These are phyloP conservation scores for Didymella keratinophila DNA, from an alignment of 2,329 filamentous ascomycete species.

Conservation along the genomic window DNA sequence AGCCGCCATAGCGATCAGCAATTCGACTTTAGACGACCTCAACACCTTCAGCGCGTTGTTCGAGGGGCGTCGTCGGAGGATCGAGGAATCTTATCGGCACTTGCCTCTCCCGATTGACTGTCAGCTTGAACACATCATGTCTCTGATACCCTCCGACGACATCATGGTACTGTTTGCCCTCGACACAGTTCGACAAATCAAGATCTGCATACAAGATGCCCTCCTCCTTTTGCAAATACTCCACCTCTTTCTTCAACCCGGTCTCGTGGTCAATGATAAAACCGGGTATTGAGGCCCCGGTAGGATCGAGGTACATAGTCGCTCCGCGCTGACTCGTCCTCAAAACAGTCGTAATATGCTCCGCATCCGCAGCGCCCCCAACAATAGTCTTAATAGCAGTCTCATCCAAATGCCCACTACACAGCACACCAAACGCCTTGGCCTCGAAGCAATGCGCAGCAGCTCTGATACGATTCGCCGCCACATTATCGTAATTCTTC, in stretches of 20 bases:
- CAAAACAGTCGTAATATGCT: conserved; percentile 46
- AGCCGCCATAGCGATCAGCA: too few relatives aligned
- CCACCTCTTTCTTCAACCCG: conserved; percentile 31
- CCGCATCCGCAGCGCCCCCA: conserved; percentile 37
- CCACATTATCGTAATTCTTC: conserved; percentile 62
- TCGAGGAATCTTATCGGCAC: conserved; percentile 37
- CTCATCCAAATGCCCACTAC: conserved; percentile 54
- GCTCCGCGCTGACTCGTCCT: conserved; percentile 54
- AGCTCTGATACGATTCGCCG: conserved; percentile 61
- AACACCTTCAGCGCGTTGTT: neutral
- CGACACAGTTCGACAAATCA: conserved; percentile 59
- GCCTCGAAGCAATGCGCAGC: conserved; percentile 67
- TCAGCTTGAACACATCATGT: conserved; percentile 62
- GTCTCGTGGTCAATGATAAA: conserved; percentile 47
- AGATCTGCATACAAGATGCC: conserved; percentile 62
- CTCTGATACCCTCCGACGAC: conserved; percentile 65
- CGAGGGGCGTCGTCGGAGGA: neutral
- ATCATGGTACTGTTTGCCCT: conserved; percentile 66
- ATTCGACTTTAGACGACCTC: neutral
- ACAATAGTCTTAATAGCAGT: conserved; percentile 51
- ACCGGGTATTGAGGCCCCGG: conserved; percentile 52
- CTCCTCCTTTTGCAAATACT: conserved; percentile 57
- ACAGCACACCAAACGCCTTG: conserved; percentile 64
- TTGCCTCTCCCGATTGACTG: conserved; percentile 55
- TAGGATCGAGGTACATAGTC: conserved; percentile 62